Evolutionary conservation across 352 stramenopile genomes (phyloP), one percentile per base, ranked within the genome.

Genomic region (Phytopythium cucurbitacearum): DNA sequence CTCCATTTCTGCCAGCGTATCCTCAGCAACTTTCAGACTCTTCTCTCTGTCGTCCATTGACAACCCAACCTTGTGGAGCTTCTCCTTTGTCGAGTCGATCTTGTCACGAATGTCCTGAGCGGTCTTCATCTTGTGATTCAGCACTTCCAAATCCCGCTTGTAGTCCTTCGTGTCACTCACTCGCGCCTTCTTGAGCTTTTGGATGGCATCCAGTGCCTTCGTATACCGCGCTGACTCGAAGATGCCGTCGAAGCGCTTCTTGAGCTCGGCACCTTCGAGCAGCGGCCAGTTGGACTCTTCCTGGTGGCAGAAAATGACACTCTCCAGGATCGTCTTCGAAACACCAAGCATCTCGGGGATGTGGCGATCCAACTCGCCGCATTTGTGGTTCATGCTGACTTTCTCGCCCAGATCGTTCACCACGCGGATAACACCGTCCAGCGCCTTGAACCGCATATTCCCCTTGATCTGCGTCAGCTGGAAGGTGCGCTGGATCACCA

Each of bases 201-300:
- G 77, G 57, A 99, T 98, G 0, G 89, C 92, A 34, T 99, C 97
- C 13, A 99, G 74, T 0, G 97, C 97, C 62, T 99, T 99, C 7
- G 95, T 98, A 69, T 99, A 99, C 15, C 96, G 70, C 1, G 96
- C 96, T 6, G 94, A 98, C 73, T 99, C 97, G 60, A 99, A 99
- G 49, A 99, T 99, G 60, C 99, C 96, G 71, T 99, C 98, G 64
- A 99, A 99, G 34, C 95, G 80, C 66, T 99, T 99, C 77, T 99
- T 99, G 5, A 99, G 71, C 51, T 98, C 94, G 0, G 89, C 87
- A 12, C 96, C 94, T 71, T 99, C 97, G 51, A 84, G 73, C 43
- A 98, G 60, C 11, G 98, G 98, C 98, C 98, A 99, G 45, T 96
- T 98, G 9, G 91, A 97, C 28, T 98, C 95, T 59, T 97, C 90